Evolutionary conservation across 164 flowering plant genomes (phyloP).

Genomic region (Umbellularia californica): DNA sequence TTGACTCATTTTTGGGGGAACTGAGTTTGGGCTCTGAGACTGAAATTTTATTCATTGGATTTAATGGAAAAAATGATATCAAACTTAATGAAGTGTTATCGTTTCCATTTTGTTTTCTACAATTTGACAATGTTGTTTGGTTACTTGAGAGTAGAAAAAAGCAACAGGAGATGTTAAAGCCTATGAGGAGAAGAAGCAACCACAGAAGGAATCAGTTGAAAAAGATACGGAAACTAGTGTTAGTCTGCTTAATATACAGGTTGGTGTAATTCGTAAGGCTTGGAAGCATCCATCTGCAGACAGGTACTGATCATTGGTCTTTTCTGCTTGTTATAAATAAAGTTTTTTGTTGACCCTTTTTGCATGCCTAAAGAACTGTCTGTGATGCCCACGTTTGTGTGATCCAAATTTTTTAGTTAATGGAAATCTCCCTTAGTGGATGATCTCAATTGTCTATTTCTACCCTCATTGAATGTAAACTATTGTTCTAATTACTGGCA

Average conservation of each 20-base stretch:
- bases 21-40: too few species aligned
- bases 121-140: conserved; percentile 5
- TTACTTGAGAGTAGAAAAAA: conserved; percentile 35
- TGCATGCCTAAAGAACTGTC: background rate
- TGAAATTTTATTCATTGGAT: too few species aligned
- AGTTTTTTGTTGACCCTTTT: background rate
- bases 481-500: background rate
- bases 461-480: background rate
- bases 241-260: conserved; percentile 76
- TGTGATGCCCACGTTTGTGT: background rate
- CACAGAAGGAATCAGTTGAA: conserved; percentile 49
- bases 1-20: too few species aligned
- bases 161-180: conserved; percentile 35
- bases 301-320: conserved; percentile 45
- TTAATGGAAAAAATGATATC: background rate
- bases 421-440: background rate
- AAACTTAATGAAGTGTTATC: background rate
- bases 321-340: background rate
- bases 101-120: background rate
- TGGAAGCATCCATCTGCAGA: conserved; percentile 99
- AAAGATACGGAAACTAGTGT: conserved; percentile 67
- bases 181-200: conserved; percentile 49
- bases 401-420: background rate
- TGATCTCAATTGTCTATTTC: background rate
- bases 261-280: conserved; percentile 89